These are phyloP conservation scores for Diplosphaera chodatii DNA, from an alignment of 139 green algal genomes.

Conservation along the genomic window DNA sequence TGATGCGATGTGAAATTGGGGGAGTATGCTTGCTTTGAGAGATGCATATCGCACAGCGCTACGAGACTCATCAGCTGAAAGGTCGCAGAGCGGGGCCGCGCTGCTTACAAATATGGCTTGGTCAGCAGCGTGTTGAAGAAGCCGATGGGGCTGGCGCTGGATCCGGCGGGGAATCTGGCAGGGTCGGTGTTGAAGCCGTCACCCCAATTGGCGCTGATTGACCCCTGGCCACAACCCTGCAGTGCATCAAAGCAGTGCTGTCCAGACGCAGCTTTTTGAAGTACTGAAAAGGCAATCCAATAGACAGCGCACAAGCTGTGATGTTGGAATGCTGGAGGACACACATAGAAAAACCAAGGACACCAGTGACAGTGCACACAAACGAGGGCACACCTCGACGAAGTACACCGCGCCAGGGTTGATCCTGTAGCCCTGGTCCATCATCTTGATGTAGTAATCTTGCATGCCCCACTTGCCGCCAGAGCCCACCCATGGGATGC, in stretches of 20 bases:
- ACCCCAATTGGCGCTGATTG: slow-evolving; percentile 21
- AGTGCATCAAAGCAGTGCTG: too few relatives aligned
- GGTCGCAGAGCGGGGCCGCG: too few relatives aligned
- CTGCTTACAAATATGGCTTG: slow-evolving; percentile 28
- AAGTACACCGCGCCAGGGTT: not conserved
- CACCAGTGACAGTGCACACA: too few relatives aligned
- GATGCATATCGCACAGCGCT: too few relatives aligned
- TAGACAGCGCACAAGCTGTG: too few relatives aligned
- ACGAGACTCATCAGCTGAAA: too few relatives aligned
- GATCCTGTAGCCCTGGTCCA: not conserved
- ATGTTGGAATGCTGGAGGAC: too few relatives aligned
- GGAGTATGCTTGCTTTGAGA: too few relatives aligned
- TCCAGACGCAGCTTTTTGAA: too few relatives aligned
- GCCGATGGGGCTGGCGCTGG: slow-evolving; percentile 27
- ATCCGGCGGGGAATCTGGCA: not conserved
- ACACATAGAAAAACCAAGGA: too few relatives aligned
- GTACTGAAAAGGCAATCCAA: too few relatives aligned
- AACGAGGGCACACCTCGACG: not conserved
- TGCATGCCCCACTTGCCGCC: not conserved
- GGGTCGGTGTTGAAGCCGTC: slow-evolving; percentile 19
- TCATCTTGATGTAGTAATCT: not conserved
- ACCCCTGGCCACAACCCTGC: slow-evolving; percentile 15
- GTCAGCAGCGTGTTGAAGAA: slow-evolving; percentile 39
- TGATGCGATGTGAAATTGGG: too few relatives aligned
- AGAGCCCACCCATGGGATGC: slow-evolving; percentile 8